Conservation (phyloP, 495 filamentous ascomycete species). For the Diplogelasinospora grovesii region DNA sequence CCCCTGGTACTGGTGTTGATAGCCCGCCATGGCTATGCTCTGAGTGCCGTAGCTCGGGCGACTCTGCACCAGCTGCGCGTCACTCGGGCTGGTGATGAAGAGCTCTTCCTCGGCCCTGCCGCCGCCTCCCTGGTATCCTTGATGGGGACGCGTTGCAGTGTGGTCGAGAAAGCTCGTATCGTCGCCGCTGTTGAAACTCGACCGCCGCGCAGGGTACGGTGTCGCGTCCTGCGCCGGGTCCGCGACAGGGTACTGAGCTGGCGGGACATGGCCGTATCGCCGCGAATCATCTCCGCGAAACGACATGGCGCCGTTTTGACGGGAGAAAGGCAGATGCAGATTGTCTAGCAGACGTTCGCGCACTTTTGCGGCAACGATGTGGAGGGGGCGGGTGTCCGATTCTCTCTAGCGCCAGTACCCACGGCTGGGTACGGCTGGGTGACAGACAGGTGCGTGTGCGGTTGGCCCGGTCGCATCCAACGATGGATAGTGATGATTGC, state of each 20-base stretch:
- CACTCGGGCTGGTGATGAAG: slow-evolving; percentile 38
- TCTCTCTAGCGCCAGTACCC: too few species aligned
- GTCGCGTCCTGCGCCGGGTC: slow-evolving; percentile 27
- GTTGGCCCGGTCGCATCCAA: too few species aligned
- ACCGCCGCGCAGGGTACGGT: slow-evolving; percentile 46
- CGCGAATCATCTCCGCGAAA: slow-evolving; percentile 48
- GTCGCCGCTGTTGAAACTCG: slow-evolving; percentile 76
- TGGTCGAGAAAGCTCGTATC: slow-evolving; percentile 53
- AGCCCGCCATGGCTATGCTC: slow-evolving; percentile 47
- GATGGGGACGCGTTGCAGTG: slow-evolving; percentile 11
- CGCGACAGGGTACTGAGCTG: slow-evolving; percentile 48
- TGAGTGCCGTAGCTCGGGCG: slow-evolving; percentile 40
- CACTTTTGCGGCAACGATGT: neutral
- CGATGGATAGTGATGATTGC: too few species aligned
- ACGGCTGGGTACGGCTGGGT: too few species aligned
- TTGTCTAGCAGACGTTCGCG: neutral
- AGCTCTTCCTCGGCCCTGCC: slow-evolving; percentile 41
- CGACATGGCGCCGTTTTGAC: slow-evolving; percentile 44
- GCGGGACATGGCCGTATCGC: slow-evolving; percentile 52
- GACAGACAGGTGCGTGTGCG: too few species aligned
- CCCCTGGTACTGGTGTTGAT: slow-evolving; percentile 53
- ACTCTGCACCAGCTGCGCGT: slow-evolving; percentile 25
- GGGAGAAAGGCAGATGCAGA: neutral
- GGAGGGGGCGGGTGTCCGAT: neutral
- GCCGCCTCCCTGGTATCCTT: slow-evolving; percentile 10